Evolutionary conservation across 768 basidiomycete genomes (phyloP).

Genomic region (Pholiota conissans): DNA sequence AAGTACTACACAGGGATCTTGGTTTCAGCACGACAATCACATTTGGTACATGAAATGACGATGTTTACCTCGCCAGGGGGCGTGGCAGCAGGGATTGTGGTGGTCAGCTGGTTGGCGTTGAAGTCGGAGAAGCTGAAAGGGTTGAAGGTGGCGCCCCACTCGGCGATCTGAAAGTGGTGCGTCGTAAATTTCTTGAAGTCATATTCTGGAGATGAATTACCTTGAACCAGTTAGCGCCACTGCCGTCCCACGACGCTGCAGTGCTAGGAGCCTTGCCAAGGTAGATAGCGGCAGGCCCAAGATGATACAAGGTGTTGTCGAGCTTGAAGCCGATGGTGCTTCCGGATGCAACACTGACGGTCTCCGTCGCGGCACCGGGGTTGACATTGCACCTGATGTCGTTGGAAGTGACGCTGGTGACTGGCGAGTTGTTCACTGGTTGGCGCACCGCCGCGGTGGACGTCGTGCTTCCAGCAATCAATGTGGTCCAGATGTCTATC

Average conservation of each 20-base stretch:
- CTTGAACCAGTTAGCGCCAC: conserved; percentile 51
- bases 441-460: conserved; percentile 24
- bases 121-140: conserved; percentile 32
- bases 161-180: conserved; percentile 26
- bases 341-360: conserved; percentile 35
- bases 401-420: conserved; percentile 1
- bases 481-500: conserved; percentile 28
- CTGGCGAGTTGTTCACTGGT: not conserved
- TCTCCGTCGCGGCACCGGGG: conserved; percentile 29
- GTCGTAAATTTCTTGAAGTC: not conserved
- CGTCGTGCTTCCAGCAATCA: conserved; percentile 23
- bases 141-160: conserved; percentile 33
- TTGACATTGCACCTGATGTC: conserved; percentile 35
- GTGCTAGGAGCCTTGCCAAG: conserved; percentile 44
- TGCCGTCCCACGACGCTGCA: conserved; percentile 42
- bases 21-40: not conserved
- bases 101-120: conserved; percentile 28
- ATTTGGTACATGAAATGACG: not conserved
- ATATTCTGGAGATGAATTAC: conserved; percentile 22
- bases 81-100: conserved; percentile 36
- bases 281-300: conserved; percentile 41
- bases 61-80: conserved; percentile 37
- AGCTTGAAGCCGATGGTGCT: conserved; percentile 33
- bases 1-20: conserved; percentile 30
- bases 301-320: conserved; percentile 39